Base-by-base conservation (phyloP, 768 basidiomycete genomes). In the Russula olivacea region DNA sequence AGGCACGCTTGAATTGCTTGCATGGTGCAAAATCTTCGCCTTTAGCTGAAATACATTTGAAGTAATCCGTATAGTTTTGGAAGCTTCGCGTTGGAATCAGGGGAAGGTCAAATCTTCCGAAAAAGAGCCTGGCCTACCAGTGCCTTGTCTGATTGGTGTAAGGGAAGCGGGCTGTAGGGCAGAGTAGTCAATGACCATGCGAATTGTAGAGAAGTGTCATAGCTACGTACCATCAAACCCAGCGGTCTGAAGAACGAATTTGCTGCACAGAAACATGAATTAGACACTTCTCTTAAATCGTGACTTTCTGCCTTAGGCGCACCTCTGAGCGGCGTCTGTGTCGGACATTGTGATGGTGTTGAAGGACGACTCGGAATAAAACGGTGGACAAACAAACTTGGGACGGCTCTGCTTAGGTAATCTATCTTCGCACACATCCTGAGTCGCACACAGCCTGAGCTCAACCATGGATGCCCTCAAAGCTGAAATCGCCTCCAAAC, bases 1-100 rank as follows among this genome's bases (percentile, higher is more conserved):
- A 99, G 32, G 91, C 91, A 75, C 86, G 84, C 80, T 89, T 91
- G 86, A 99, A 99, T 76, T 97, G 95, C 79, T 93, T 93, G 88
- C 97, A 98, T 2, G 97, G 94, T n/a, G 88, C 86, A 74, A 87
- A 98, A 63, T 98, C 97, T 69, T 99, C 97, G 69, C 97, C 97
- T 79, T 97, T 98, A 70, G 95, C 95, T 70, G 89, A 76, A 70
- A 98, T 78, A 76, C 97, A 99, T 76, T 96, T 96, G 86, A 95
- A 93, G 82, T 97, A 98, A 77, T 99, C 97, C 65, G 90, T 89
- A 76, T 95, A 98, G 80, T 96, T 94, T 79, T 96, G 93, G 84
- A 85, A 90, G 78, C 89, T 91, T 48, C 6, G 32, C n/a, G 47
- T 48, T 41, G 21, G 51, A 45, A 40, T 69, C 63, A 45, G 52